phyloP scores from a whole-genome alignment of 139 green algal species.

The Astrephomene gubernaculifera region DNA sequence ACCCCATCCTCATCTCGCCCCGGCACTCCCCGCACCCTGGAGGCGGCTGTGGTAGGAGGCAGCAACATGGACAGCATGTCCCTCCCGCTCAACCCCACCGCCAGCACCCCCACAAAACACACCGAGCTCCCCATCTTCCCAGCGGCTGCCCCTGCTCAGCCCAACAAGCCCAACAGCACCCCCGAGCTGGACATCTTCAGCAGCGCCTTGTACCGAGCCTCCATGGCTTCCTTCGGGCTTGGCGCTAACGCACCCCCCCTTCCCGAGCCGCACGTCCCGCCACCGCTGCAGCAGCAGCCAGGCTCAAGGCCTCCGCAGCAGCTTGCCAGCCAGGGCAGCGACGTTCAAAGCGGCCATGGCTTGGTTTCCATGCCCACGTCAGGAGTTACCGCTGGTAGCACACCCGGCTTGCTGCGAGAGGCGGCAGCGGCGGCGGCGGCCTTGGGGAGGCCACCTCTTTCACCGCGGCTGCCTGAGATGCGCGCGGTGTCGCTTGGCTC shows the following conservation, averaged over 20 bases:
- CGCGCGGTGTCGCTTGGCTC: background rate
- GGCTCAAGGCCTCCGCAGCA: background rate
- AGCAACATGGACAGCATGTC: background rate
- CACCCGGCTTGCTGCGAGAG: background rate
- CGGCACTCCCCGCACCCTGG: background rate
- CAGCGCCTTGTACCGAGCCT: background rate
- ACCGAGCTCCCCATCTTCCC: no score
- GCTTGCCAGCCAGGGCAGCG: background rate
- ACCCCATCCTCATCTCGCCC: background rate
- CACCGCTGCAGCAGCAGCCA: background rate
- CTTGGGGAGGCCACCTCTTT: background rate
- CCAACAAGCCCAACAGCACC: background rate
- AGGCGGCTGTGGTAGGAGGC: background rate
- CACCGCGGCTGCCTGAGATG: background rate
- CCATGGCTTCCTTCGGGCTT: background rate
- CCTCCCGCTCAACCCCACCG: no score
- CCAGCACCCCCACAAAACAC: no score
- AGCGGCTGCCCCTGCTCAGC: background rate
- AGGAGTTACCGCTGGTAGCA: background rate
- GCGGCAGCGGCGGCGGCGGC: no score
- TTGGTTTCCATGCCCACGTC: background rate
- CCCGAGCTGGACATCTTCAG: constrained; percentile 11
- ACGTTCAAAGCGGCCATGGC: background rate
- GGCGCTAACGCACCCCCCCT: background rate
- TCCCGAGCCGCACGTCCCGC: background rate